Conservation (phyloP, 164 flowering plant genomes). For the Kalanchoe fedtschenkoi region DNA sequence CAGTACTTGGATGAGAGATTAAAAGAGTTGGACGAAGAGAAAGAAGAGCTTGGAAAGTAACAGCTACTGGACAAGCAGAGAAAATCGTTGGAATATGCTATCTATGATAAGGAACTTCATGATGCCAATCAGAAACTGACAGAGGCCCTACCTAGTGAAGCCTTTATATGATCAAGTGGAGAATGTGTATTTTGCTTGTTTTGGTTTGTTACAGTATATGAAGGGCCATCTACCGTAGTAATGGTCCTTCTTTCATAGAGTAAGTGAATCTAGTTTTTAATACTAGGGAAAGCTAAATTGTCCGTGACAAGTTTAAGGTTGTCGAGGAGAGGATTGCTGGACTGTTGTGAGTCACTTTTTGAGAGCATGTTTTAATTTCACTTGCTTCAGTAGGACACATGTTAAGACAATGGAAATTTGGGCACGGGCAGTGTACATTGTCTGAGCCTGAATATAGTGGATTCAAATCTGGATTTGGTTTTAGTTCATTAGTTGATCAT, state of each 20-base stretch:
- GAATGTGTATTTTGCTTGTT: not conserved
- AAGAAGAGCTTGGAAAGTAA: conserved; percentile 88
- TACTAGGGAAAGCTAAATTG: not conserved
- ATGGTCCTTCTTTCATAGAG: not conserved
- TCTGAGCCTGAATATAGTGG: too few species aligned
- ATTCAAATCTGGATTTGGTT: not conserved
- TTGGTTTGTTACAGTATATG: not conserved
- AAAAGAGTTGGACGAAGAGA: conserved; percentile 92
- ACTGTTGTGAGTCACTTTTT: too few species aligned
- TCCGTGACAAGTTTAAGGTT: too few species aligned
- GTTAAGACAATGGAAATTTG: too few species aligned
- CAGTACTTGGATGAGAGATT: conserved; percentile 95
- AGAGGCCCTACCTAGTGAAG: conserved; percentile 32
- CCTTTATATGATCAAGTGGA: not conserved
- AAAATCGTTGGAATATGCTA: conserved; percentile 76
- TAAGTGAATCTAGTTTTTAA: not conserved
- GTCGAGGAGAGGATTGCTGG: too few species aligned
- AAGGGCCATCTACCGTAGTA: not conserved
- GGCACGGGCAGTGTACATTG: too few species aligned
- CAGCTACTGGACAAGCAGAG: conserved; percentile 97
- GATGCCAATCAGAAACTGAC: conserved; percentile 67
- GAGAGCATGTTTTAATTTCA: not conserved
- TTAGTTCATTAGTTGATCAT: not conserved
- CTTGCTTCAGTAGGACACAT: not conserved
- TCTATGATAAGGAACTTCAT: conserved; percentile 88